Evolutionary conservation across 495 filamentous ascomycete genomes (phyloP).

Genomic region (Bathelium albidoporum): DNA sequence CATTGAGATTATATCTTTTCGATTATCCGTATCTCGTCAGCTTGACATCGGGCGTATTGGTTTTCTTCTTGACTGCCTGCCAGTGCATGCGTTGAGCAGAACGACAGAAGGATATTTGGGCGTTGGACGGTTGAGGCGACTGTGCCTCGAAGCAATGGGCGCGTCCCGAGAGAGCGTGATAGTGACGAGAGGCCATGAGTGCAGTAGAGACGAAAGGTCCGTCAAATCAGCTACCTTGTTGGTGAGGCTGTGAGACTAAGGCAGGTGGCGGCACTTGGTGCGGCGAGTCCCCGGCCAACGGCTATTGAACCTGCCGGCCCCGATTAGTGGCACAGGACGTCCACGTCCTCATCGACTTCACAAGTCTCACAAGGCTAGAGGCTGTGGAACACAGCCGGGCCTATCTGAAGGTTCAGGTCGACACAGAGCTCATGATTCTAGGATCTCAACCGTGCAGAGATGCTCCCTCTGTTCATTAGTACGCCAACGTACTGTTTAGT

Average conservation of each 20-base stretch:
- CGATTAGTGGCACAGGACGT: not conserved
- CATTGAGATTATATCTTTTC: not conserved
- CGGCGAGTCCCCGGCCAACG: not conserved
- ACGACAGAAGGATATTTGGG: not conserved
- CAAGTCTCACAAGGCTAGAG: too few species aligned
- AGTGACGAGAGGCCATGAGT: constrained; percentile 4
- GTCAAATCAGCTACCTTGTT: not conserved
- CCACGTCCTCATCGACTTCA: too few species aligned
- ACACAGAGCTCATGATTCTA: too few species aligned
- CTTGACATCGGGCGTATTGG: not conserved
- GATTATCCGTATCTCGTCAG: not conserved
- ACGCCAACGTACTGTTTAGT: too few species aligned
- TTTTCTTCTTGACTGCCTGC: not conserved
- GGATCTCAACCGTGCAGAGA: too few species aligned
- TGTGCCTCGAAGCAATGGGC: not conserved
- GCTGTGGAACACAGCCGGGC: too few species aligned
- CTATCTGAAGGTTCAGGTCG: too few species aligned
- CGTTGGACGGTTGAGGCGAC: not conserved
- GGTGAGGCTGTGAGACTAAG: not conserved
- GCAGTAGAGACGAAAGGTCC: constrained; percentile 3
- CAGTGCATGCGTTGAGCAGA: not conserved
- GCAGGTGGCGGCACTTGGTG: constrained; percentile 2
- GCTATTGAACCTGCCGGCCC: not conserved
- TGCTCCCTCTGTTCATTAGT: too few species aligned
- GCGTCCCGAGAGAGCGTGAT: constrained; percentile 1